Evolutionary conservation across 768 basidiomycete genomes (phyloP), one percentile per base, ranked within the genome.

Genomic region (Butyriboletus loyo): DNA sequence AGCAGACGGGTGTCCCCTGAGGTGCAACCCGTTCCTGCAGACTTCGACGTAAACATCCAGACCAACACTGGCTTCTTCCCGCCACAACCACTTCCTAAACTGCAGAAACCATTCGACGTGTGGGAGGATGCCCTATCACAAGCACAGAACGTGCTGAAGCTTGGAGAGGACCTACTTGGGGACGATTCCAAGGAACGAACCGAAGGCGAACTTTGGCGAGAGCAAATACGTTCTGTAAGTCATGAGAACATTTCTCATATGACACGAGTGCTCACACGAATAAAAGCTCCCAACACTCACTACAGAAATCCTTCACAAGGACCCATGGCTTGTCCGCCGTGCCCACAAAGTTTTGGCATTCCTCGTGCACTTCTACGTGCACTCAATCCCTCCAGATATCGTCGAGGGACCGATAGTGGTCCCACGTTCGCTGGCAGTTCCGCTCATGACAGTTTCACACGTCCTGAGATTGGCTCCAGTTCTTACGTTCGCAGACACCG

Each of bases 401-500:
- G 53, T 65, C 42, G 66, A 70, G 45, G 65, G 58, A 34, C 67
- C 82, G 1, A 70, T 84, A 36, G 62, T 78, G 46, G 81, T 99
- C 31, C 96, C 96, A 3, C 77, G 81, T 53, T 78, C 86, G 10
- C 75, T 99, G 36, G 80, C 91, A 1, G 69, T 89, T 22, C 95
- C 96, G 0, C 77, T 97, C 27, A 79, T 90, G 27, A 64, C 78
- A 17, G 83, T 96, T 42, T 96, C 92, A 14, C 77, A 78, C 10
- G 70, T 79, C 46, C 79, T 99, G 37, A 84, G 83, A 46, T 85
- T 95, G n/a, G 93, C 95, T 7, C 96, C 96, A 5, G 83, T 99
- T 56, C 76, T 98, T 58, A 99, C 95, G 0, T 99, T 93, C 66
- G 90, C 95, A 25, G 96, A 97, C 66, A 93, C 91, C 17, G 95